A percentile compares a stretch with the other conserved stretches of the same genome.
These are phyloP conservation scores for Lepidium campestre DNA, from an alignment of 441 rosid species.

Conservation along the genomic window DNA sequence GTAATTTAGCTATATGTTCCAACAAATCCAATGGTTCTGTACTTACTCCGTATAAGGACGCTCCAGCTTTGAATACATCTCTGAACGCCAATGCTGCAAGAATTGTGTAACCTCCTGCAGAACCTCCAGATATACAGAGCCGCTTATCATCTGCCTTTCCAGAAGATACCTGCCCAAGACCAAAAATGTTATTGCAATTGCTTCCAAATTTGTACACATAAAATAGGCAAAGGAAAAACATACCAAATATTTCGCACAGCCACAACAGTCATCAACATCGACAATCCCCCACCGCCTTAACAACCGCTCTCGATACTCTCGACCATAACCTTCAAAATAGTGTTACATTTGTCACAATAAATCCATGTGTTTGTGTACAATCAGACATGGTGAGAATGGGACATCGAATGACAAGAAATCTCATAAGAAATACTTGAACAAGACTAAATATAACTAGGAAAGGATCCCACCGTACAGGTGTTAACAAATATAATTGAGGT, in stretches of 20 bases:
- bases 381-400: not conserved
- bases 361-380: not conserved
- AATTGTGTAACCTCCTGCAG: conserved; percentile 94
- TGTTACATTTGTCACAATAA: conserved; percentile 3
- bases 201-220: not conserved
- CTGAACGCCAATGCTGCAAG: conserved; percentile 87
- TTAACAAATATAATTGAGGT: not conserved
- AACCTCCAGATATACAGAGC: conserved; percentile 87
- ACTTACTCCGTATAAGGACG: conserved; percentile 87
- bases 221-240: not conserved
- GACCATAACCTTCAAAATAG: conserved; percentile 68
- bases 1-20: not conserved
- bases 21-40: not conserved
- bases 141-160: conserved; percentile 69
- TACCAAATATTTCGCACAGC: conserved; percentile 85
- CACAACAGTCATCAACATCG: conserved; percentile 91
- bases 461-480: not conserved
- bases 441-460: not conserved
- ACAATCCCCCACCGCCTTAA: conserved; percentile 74
- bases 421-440: not conserved
- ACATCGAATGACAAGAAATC: conserved; percentile 4
- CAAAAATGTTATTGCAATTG: conserved; percentile 12
- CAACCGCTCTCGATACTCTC: conserved; percentile 83
- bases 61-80: conserved; percentile 83
- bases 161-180: conserved; percentile 52